phyloP scores from a whole-genome alignment of 306 rosid genomes.

The Fragaria vesca region DNA sequence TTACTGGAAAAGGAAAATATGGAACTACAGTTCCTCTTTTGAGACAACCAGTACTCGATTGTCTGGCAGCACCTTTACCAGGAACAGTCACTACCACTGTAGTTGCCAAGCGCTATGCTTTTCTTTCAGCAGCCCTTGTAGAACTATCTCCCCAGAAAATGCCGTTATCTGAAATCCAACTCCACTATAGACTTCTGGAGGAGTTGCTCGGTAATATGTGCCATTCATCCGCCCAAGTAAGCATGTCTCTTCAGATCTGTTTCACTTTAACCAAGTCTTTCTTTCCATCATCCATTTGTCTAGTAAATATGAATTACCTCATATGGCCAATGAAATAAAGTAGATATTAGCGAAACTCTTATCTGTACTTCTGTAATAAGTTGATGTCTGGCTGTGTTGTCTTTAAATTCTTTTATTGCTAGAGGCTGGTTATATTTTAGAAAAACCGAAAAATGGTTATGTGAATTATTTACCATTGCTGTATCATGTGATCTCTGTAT shows the following conservation, averaged over 20 bases:
- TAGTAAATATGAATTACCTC: too few species aligned
- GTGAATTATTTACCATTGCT: not conserved
- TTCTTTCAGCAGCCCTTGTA: slow-evolving; percentile 89
- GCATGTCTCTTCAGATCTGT: slow-evolving; percentile 29
- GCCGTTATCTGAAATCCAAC: slow-evolving; percentile 71
- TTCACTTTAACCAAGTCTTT: slow-evolving; percentile 11
- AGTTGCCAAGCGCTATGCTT: slow-evolving; percentile 86
- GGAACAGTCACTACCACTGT: slow-evolving; percentile 83
- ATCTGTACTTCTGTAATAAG: not conserved
- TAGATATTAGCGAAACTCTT: slow-evolving; percentile 6
- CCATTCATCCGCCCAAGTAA: slow-evolving; percentile 98
- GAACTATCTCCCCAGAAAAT: slow-evolving; percentile 89
- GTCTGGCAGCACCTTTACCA: slow-evolving; percentile 76
- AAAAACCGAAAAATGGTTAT: not conserved
- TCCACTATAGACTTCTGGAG: slow-evolving; percentile 72
- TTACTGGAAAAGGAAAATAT: slow-evolving; percentile 92
- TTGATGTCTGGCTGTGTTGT: not conserved
- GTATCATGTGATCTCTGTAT: not conserved
- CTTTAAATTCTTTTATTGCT: not conserved
- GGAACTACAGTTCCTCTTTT: slow-evolving; percentile 88
- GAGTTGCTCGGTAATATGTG: slow-evolving; percentile 90
- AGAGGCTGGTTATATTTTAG: not conserved
- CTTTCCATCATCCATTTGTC: not conserved
- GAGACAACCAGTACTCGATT: slow-evolving; percentile 85
- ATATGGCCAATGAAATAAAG: not conserved